A percentile compares a stretch with the other conserved stretches of the same genome.
These are phyloP conservation scores for Globisporangium recalcitrans DNA, from an alignment of 352 stramenopile genomes.

Conservation along the genomic window DNA sequence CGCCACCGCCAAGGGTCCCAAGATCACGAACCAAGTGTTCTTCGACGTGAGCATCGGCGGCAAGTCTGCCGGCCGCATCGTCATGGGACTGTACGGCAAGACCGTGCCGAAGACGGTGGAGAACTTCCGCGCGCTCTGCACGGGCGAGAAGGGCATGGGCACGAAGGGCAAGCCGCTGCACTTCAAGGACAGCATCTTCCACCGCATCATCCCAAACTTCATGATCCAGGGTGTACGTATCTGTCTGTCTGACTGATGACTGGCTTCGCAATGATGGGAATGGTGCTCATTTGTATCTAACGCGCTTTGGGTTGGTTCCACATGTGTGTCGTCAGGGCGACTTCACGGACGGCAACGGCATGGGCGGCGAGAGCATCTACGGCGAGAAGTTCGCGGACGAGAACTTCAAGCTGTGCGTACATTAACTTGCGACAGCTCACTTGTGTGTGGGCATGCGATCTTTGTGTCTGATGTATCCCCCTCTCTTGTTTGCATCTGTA, in stretches of 20 bases:
- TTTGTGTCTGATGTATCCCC: neutral
- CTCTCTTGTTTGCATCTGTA: neutral
- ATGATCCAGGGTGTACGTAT: constrained; percentile 81
- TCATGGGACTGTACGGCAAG: constrained; percentile 84
- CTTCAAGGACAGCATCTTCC: constrained; percentile 95
- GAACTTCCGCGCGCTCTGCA: constrained; percentile 58
- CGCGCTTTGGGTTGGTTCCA: neutral
- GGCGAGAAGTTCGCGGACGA: constrained; percentile 94
- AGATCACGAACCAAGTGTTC: constrained; percentile 91
- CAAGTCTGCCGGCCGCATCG: constrained; percentile 67
- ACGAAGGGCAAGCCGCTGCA: constrained; percentile 93
- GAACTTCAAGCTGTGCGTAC: constrained; percentile 86
- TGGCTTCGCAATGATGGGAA: too few species aligned
- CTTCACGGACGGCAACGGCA: constrained; percentile 81
- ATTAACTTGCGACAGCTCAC: neutral
- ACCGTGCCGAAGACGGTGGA: constrained; percentile 82
- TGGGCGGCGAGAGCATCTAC: constrained; percentile 92
- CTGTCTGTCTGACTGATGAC: neutral
- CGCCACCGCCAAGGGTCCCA: constrained; percentile 45
- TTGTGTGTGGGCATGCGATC: neutral
- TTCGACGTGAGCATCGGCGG: constrained; percentile 96
- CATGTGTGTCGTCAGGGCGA: constrained; percentile 37
- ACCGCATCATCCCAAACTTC: constrained; percentile 96
- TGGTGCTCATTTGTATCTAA: neutral
- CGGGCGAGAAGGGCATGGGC: constrained; percentile 66